These are phyloP conservation scores for Cenchrus americanus DNA, from an alignment of 176 grass and related monocot genomes.

Conservation along the genomic window DNA sequence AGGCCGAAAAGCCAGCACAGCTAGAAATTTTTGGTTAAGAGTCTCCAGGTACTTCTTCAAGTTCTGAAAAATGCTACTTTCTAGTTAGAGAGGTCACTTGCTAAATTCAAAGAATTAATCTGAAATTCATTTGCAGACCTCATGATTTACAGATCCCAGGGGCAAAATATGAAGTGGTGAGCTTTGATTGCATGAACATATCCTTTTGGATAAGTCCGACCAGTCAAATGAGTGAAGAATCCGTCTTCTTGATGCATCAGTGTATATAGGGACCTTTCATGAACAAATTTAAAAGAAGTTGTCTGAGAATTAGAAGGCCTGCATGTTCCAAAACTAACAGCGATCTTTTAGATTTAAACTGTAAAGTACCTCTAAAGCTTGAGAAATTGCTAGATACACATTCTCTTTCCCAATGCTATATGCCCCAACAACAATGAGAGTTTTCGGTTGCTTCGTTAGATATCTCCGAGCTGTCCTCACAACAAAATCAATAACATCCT, in stretches of 20 bases:
- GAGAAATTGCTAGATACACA: slow-evolving; percentile 75
- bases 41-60: slow-evolving; percentile 64
- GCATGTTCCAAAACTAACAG: slow-evolving; percentile 2
- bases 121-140: slow-evolving; percentile 52
- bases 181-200: slow-evolving; percentile 58
- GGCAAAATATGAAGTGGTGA: slow-evolving; percentile 77
- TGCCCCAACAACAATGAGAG: slow-evolving; percentile 75
- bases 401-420: slow-evolving; percentile 87
- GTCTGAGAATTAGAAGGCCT: background rate
- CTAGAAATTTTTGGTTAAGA: slow-evolving; percentile 54
- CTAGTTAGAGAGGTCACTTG: slow-evolving; percentile 31
- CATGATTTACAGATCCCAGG: slow-evolving; percentile 63
- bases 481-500: slow-evolving; percentile 74
- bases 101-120: slow-evolving; percentile 18
- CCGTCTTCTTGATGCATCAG: slow-evolving; percentile 68
- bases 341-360: background rate
- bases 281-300: slow-evolving; percentile 15
- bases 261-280: slow-evolving; percentile 70
- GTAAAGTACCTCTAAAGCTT: slow-evolving; percentile 58
- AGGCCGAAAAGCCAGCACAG: slow-evolving; percentile 74
- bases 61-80: slow-evolving; percentile 47
- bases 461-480: slow-evolving; percentile 63
- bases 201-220: slow-evolving; percentile 59
- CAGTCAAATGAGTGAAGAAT: slow-evolving; percentile 83
- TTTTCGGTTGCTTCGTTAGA: slow-evolving; percentile 71